Percentiles rank a stretch among this genome's conserved stretches.
Evolutionary conservation across 352 stramenopile species (phyloP).

Genomic region (Globisporangium splendens): DNA sequence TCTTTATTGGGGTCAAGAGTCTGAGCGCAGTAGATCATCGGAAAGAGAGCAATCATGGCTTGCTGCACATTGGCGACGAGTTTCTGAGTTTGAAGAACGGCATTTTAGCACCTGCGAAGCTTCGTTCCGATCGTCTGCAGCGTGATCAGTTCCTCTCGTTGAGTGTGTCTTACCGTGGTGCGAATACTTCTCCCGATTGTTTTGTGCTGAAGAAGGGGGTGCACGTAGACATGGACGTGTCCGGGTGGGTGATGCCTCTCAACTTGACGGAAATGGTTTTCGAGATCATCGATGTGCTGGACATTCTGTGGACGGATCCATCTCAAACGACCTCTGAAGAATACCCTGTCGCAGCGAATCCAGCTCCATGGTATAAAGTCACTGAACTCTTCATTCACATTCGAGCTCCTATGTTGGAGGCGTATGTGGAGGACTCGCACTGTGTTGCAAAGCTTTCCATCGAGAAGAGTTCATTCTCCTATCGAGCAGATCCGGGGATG

Average conservation of each 20-base stretch:
- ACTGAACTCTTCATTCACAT: slow-evolving; percentile 69
- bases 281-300: slow-evolving; percentile 67
- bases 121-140: slow-evolving; percentile 61
- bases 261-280: slow-evolving; percentile 68
- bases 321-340: slow-evolving; percentile 3
- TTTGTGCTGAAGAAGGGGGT: slow-evolving; percentile 65
- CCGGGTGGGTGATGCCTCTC: slow-evolving; percentile 76
- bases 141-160: slow-evolving; percentile 54
- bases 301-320: slow-evolving; percentile 58
- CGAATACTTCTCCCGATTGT: slow-evolving; percentile 26
- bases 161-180: slow-evolving; percentile 64
- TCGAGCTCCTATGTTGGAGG: slow-evolving; percentile 76
- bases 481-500: slow-evolving; percentile 49
- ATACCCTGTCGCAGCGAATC: slow-evolving; percentile 3
- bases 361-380: slow-evolving; percentile 53
- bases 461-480: slow-evolving; percentile 71
- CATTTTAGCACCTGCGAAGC: slow-evolving; percentile 57
- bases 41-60: slow-evolving; percentile 60
- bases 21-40: slow-evolving; percentile 68
- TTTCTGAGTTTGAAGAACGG: slow-evolving; percentile 83
- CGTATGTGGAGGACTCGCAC: slow-evolving; percentile 84
- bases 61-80: slow-evolving; percentile 81
- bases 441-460: slow-evolving; percentile 85
- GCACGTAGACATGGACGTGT: slow-evolving; percentile 62
- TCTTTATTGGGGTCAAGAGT: slow-evolving; percentile 59